Percentiles rank a stretch among this genome's conserved stretches.
These are phyloP conservation scores for Monascus purpureus DNA, from an alignment of 495 filamentous ascomycete genomes.

Conservation along the genomic window DNA sequence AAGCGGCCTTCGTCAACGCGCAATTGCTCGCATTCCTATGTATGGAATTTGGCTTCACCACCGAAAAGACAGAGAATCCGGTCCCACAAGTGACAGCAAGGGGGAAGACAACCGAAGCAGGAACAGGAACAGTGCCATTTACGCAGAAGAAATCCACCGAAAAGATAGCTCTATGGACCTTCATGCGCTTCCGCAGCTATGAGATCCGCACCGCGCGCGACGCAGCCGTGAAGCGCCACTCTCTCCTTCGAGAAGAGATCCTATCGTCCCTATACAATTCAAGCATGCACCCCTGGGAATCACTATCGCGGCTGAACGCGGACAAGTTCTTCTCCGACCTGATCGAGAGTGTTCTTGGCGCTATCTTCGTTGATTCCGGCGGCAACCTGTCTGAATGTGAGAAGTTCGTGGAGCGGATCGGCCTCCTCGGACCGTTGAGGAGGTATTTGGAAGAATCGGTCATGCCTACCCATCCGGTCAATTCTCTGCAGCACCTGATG, in stretches of 20 bases:
- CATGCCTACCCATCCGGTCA: slow-evolving; percentile 54
- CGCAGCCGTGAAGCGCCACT: slow-evolving; percentile 31
- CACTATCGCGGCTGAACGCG: slow-evolving; percentile 47
- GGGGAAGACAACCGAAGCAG: not conserved
- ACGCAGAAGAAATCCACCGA: slow-evolving; percentile 1
- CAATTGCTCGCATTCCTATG: slow-evolving; percentile 80
- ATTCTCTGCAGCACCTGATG: slow-evolving; percentile 2
- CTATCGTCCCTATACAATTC: slow-evolving; percentile 29
- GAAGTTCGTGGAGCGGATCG: slow-evolving; percentile 44
- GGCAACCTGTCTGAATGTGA: slow-evolving; percentile 44
- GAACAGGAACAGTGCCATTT: not conserved
- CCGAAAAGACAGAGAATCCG: slow-evolving; percentile 6
- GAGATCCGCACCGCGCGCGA: slow-evolving; percentile 33
- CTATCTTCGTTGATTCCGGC: slow-evolving; percentile 67
- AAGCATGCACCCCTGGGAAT: slow-evolving; percentile 57
- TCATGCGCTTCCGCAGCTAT: slow-evolving; percentile 45
- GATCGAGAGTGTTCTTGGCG: slow-evolving; percentile 68
- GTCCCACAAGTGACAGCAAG: slow-evolving; percentile 1
- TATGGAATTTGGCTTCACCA: slow-evolving; percentile 28
- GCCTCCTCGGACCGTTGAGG: slow-evolving; percentile 48
- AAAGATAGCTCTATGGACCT: slow-evolving; percentile 46
- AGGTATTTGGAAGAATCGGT: slow-evolving; percentile 45
- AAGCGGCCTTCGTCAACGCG: slow-evolving; percentile 67
- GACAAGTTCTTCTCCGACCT: slow-evolving; percentile 82
- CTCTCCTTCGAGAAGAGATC: slow-evolving; percentile 34